Evolutionary conservation across 2,329 filamentous ascomycete species (phyloP), one percentile per base, ranked within the genome.

Genomic region (Escovopsis sp.): DNA sequence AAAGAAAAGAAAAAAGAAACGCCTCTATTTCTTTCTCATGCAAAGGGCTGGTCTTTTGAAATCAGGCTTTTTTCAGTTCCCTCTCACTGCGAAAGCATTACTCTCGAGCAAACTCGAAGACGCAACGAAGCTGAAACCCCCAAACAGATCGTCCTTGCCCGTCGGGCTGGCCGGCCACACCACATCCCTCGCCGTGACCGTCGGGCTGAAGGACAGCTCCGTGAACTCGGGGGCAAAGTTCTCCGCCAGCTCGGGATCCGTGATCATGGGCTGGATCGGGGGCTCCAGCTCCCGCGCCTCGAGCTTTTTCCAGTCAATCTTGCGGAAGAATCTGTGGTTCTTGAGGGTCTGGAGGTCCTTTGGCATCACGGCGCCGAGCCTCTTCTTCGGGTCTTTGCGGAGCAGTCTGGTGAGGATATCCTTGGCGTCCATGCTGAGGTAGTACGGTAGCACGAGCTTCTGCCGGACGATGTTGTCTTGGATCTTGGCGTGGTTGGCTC

Each of bases 221-320:
- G 89, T 98, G 59, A 98, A 98, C 58, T 95, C 87, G n/a, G 71
- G 69, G 0, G 84, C 76, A 63, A 98, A 98, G 64, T 98, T 98
- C 73, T 98, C 93, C 0, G 91, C 91, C 38, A 95, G 70, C 59
- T 93, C 88, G 0, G 91, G 91, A 55, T 98, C 87, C 0, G 91
- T 96, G 56, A 98, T 89, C 54, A 96, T 72, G 12, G 91, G 91
- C 57, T 83, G 77, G 53, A 98, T 96, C 0, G 91, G 91, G 1
- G 91, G 84, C 52, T 85, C 81, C 38, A 94, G 52, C 61, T 95
- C 85, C 33, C 89, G 75, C 26, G 75, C 77, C 48, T 83, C 86
- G 12, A 98, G 73, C 53, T 80, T 82, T 63, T 79, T 81, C 91
- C 91, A 98, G 65, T 98, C 81, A 55, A 98, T 93, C 67, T 86